phyloP scores from a whole-genome alignment of 495 filamentous ascomycete genomes.

The Terfezia claveryi region DNA sequence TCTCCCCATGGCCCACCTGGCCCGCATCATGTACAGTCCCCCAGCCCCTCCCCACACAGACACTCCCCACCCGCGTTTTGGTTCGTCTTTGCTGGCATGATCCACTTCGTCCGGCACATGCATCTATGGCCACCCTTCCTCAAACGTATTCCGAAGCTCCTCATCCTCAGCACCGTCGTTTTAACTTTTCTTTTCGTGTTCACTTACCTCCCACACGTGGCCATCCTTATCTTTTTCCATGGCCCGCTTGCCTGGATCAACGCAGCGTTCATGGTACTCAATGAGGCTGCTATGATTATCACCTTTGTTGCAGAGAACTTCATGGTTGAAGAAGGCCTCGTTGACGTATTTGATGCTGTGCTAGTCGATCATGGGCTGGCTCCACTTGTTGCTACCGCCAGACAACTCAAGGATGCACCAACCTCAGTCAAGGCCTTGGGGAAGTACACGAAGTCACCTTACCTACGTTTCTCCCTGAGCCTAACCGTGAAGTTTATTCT shows the following conservation, averaged over 20 bases:
- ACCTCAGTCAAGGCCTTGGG: constrained; percentile 50
- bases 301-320: constrained; percentile 52
- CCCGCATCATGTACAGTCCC: no score
- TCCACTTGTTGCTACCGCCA: constrained; percentile 42
- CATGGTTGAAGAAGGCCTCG: constrained; percentile 52
- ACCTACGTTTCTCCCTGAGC: constrained; percentile 44
- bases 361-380: constrained; percentile 33
- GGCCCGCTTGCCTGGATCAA: constrained; percentile 65
- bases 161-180: constrained; percentile 46
- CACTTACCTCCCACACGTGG: constrained; percentile 75
- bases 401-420: constrained; percentile 39
- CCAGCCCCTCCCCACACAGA: neutral
- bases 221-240: constrained; percentile 57
- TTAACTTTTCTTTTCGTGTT: constrained; percentile 64
- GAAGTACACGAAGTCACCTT: constrained; percentile 45
- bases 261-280: constrained; percentile 54
- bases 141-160: constrained; percentile 42
- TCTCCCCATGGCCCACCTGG: no score
- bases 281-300: constrained; percentile 60
- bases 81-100: neutral
- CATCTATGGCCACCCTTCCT: constrained; percentile 33
- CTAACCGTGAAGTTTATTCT: constrained; percentile 60
- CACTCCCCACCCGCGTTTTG: constrained; percentile 22
- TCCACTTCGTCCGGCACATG: constrained; percentile 9
- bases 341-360: constrained; percentile 82